phyloP scores from a whole-genome alignment of 2,329 filamentous ascomycete species.

The Eurotiales sp. region DNA sequence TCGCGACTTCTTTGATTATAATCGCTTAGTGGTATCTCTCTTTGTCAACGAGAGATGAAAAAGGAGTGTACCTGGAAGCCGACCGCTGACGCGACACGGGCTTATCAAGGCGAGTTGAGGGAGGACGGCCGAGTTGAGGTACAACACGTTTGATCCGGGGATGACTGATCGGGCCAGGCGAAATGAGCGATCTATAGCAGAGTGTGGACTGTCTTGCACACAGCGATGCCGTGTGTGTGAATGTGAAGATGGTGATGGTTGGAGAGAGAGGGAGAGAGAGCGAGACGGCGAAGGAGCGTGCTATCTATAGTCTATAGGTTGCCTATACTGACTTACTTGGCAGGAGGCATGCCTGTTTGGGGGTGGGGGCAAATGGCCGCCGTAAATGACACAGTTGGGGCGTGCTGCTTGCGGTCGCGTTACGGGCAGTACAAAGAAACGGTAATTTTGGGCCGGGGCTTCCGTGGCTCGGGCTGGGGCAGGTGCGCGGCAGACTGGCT shows the following conservation, averaged over 20 bases:
- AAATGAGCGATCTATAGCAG: background rate
- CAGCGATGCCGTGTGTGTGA: background rate
- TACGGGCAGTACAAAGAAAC: background rate
- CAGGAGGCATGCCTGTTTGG: background rate
- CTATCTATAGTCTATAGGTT: background rate
- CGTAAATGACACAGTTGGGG: too few relatives aligned
- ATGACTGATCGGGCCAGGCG: background rate
- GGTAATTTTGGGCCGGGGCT: constrained; percentile 2
- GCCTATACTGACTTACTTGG: background rate
- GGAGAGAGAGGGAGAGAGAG: background rate
- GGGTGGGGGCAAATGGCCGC: constrained; percentile 3
- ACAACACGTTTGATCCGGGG: background rate
- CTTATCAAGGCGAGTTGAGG: background rate
- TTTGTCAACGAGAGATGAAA: constrained; percentile 1
- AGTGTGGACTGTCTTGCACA: background rate
- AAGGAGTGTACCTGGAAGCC: background rate
- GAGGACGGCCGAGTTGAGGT: background rate
- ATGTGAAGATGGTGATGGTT: background rate
- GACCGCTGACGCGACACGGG: background rate
- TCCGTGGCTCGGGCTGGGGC: constrained; percentile 1
- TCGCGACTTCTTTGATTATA: constrained; percentile 11
- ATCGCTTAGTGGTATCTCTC: constrained; percentile 3
- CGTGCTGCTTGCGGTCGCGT: too few relatives aligned
- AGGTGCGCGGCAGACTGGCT: background rate
- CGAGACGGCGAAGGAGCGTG: background rate